A percentile compares a stretch with the other conserved stretches of the same genome.
Conservation (phyloP, 2,329 filamentous ascomycete genomes). For the Hyphodiscus sp. region DNA sequence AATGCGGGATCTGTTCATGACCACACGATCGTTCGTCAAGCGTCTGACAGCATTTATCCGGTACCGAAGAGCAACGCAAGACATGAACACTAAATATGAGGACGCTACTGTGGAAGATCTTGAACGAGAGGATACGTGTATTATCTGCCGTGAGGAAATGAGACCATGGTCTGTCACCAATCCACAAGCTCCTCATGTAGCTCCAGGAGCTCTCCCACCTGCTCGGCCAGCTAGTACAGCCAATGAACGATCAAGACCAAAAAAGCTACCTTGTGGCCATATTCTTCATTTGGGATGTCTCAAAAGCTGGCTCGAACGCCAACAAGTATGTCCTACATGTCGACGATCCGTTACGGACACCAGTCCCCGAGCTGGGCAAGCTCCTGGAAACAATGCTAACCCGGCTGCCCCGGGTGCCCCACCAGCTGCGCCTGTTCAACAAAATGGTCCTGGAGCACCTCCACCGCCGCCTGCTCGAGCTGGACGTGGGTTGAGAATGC, state of each 20-base stretch:
- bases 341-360: conserved; percentile 67
- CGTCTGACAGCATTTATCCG: conserved; percentile 81
- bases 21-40: conserved; percentile 84
- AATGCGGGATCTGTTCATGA: conserved; percentile 90
- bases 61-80: conserved; percentile 83
- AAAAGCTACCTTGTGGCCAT: conserved; percentile 94
- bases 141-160: conserved; percentile 97
- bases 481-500: conserved; percentile 47
- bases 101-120: conserved; percentile 88
- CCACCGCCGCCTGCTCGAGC: conserved; percentile 29
- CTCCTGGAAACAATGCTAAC: conserved; percentile 19
- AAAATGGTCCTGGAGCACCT: conserved; percentile 31
- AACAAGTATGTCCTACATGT: conserved; percentile 96
- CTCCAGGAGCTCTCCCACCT: conserved; percentile 29
- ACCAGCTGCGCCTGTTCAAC: conserved; percentile 31
- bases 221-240: conserved; percentile 38
- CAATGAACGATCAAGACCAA: conserved; percentile 79
- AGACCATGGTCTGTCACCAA: conserved; percentile 58
- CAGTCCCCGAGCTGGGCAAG: conserved; percentile 26
- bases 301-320: conserved; percentile 93
- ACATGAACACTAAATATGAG: conserved; percentile 87
- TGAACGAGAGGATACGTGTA: conserved; percentile 82
- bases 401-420: conserved; percentile 24
- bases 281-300: conserved; percentile 92
- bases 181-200: conserved; percentile 35